Percentiles rank a stretch among this genome's conserved stretches.
Evolutionary conservation across 129 eudicot genomes (phyloP).

Genomic region (carrot (Daucus carota)): DNA sequence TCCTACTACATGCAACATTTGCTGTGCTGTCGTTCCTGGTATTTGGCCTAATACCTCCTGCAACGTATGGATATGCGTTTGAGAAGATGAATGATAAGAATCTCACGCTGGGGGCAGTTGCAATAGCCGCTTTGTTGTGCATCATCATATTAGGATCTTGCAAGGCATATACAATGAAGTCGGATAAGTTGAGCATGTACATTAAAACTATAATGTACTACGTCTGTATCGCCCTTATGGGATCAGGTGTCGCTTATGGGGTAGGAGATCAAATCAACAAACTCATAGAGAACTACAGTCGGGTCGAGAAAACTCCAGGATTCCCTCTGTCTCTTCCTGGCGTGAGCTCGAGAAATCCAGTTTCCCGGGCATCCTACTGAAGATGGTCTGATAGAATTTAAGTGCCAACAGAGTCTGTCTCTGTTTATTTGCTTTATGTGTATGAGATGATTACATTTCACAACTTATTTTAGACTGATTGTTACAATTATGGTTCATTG

Average conservation of each 20-base stretch:
- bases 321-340: not conserved
- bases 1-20: constrained; percentile 40
- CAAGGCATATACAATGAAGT: not conserved
- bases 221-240: constrained; percentile 23
- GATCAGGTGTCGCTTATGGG: constrained; percentile 47
- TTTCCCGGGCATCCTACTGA: not conserved
- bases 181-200: constrained; percentile 18
- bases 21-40: constrained; percentile 53
- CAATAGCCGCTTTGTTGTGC: constrained; percentile 47
- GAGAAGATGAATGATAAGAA: constrained; percentile 33
- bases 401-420: not conserved
- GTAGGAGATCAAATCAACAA: constrained; percentile 35
- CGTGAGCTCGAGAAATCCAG: not conserved
- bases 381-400: not conserved
- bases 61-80: constrained; percentile 58
- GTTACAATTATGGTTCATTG: not conserved
- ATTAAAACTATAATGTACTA: constrained; percentile 46
- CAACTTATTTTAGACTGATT: not conserved
- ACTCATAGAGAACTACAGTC: constrained; percentile 16
- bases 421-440: not conserved
- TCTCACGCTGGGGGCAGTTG: constrained; percentile 41
- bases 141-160: constrained; percentile 10
- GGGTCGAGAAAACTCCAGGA: not conserved
- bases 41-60: constrained; percentile 57
- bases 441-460: not conserved